Evolutionary conservation across 192 early-diverging fungal species (phyloP), one percentile per base, ranked within the genome.

Genomic region (Backusella tuberculispora): DNA sequence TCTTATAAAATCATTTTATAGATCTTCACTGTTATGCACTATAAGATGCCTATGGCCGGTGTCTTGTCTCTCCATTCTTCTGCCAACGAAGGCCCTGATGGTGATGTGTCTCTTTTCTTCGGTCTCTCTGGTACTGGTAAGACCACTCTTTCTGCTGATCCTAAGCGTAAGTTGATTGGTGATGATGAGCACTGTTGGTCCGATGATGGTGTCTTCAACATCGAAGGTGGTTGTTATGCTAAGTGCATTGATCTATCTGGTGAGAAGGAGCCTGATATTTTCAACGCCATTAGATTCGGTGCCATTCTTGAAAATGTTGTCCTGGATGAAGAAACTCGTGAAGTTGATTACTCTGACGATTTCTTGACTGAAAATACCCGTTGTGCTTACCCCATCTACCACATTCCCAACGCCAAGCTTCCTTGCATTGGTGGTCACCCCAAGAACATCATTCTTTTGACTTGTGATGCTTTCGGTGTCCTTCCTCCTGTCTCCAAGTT

Each of bases 181-280:
- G 97, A 99, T 84, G 97, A 99, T 86, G 97, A 99, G 86, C 97
- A 99, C 85, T 97, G 96, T 83, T 99, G 97, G 97, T 94, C 93
- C n/a, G 94, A 98, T 78, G 88, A 90, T 50, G 96, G 96, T 75
- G 86, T 98, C 69, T 99, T 99, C 92, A 99, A 99, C 88, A 97
- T 99, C 73, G 97, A 99, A 86, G 97, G 97, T 73, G 97, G 97
- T 41, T 99, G 97, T 88, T 99, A 99, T 80, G 97, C 97, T 76
- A 99, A 99, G 87, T 92, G 92, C 77, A 95, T 99, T 75, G 95
- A 97, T 75, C 86, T 99, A 46, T 96, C 95, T 12, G 91, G 91
- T 47, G 96, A 95, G 78, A 99, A 98, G 90, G 97, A 99, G 81
- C 97, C 97, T 72, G 97, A 98, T 84, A 99, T 99, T 86, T 99